Conservation (phyloP, 768 basidiomycete species). For the Amanita subjunquillea region DNA sequence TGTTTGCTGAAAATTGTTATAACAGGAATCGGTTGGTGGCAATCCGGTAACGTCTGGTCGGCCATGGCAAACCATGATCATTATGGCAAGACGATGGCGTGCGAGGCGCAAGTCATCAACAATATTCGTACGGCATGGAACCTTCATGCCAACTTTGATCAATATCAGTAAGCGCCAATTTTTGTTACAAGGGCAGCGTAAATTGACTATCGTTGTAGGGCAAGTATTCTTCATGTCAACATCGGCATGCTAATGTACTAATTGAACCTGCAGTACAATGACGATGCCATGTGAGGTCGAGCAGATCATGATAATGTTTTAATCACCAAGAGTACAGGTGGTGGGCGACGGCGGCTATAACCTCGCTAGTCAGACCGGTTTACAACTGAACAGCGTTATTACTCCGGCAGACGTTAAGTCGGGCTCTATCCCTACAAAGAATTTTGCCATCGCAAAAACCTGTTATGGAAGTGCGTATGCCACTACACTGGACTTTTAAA, state of each 20-base stretch:
- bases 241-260: not conserved
- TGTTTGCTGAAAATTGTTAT: conserved; percentile 3
- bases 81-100: conserved; percentile 23
- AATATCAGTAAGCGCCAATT: not conserved
- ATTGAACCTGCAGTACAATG: not conserved
- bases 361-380: not conserved
- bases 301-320: conserved; percentile 16
- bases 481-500: not conserved
- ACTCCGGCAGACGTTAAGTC: conserved; percentile 27
- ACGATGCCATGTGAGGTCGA: not conserved
- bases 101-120: conserved; percentile 24
- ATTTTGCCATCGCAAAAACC: conserved; percentile 26
- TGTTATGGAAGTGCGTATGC: conserved; percentile 31
- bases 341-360: conserved; percentile 40
- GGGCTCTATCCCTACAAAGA: conserved; percentile 29
- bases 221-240: not conserved
- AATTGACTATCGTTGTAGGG: not conserved
- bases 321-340: conserved; percentile 20
- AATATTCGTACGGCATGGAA: not conserved
- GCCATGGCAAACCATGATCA: conserved; percentile 40
- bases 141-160: not conserved
- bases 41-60: conserved; percentile 40
- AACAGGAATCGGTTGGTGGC: conserved; percentile 42
- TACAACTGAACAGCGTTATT: conserved; percentile 23
- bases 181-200: not conserved